A percentile compares a stretch with the other conserved stretches of the same genome.
These are phyloP conservation scores for Castanea mollissima DNA, from an alignment of 306 rosid genomes.

Conservation along the genomic window DNA sequence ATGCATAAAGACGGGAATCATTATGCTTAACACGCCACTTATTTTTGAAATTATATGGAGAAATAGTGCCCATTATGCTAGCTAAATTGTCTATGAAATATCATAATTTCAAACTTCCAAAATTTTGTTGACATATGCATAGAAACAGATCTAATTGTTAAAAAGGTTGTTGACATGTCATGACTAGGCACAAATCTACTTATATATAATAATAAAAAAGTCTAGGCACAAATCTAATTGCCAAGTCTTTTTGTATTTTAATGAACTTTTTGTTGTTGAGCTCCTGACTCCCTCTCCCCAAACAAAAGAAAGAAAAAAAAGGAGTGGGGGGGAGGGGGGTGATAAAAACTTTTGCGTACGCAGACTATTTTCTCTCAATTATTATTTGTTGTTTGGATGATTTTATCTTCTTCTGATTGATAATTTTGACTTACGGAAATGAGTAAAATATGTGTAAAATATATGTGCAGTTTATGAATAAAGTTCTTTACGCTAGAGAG, in stretches of 20 bases:
- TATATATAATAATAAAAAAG: too few species aligned
- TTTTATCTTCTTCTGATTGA: conserved; percentile 9
- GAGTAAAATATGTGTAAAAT: conserved; percentile 14
- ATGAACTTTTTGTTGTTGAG: conserved; percentile 11
- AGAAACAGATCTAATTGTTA: too few species aligned
- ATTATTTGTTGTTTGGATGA: background rate
- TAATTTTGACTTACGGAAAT: conserved; percentile 22
- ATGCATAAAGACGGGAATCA: background rate
- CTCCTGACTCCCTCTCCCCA: background rate
- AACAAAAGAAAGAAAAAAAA: background rate
- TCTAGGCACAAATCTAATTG: background rate
- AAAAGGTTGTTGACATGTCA: too few species aligned
- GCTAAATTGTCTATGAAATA: background rate
- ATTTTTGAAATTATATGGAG: background rate
- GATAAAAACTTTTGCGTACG: background rate
- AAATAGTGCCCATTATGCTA: background rate
- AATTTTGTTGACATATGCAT: background rate
- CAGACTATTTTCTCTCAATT: conserved; percentile 1
- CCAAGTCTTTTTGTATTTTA: background rate
- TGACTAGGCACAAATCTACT: too few species aligned
- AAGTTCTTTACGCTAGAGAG: conserved; percentile 99
- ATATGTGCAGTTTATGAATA: conserved; percentile 91
- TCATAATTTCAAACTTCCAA: background rate
- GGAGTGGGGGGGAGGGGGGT: too few species aligned
- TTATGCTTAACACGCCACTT: background rate